Evolutionary conservation across 108 stramenopile genomes (phyloP).

Genomic region (Aurantiochytrium sp.): DNA sequence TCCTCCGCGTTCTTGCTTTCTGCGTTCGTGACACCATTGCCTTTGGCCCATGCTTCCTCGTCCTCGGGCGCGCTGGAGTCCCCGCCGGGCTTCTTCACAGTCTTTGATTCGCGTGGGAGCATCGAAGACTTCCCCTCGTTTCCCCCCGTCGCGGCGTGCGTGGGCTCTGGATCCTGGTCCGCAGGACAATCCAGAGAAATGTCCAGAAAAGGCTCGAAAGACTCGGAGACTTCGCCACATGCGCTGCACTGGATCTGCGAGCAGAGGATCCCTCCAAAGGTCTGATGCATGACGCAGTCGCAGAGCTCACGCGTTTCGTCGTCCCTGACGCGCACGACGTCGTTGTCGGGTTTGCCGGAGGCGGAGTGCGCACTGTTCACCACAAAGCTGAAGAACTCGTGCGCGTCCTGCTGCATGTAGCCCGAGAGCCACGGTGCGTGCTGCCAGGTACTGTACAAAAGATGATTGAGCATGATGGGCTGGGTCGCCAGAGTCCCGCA

Average conservation of each 20-base stretch:
- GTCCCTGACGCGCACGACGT: not conserved
- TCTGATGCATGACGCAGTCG: not conserved
- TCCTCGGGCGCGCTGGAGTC: no score
- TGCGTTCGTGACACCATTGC: no score
- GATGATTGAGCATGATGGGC: not conserved
- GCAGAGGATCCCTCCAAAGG: not conserved
- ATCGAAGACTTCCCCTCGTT: no score
- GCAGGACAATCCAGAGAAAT: not conserved
- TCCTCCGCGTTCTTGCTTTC: no score
- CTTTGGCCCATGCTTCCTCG: no score
- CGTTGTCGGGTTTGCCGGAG: not conserved
- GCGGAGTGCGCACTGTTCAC: not conserved
- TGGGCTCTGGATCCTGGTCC: not conserved
- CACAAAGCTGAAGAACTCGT: slow-evolving; percentile 19
- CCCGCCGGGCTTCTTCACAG: no score
- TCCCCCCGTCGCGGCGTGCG: no score
- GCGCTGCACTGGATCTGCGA: slow-evolving; percentile 18
- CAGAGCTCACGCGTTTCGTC: not conserved
- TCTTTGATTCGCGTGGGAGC: no score
- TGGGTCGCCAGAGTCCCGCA: not conserved
- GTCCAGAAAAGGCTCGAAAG: not conserved
- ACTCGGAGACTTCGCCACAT: slow-evolving; percentile 18
- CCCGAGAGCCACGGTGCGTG: slow-evolving; percentile 2
- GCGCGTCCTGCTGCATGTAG: slow-evolving; percentile 29
- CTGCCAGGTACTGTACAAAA: slow-evolving; percentile 22